A percentile compares a stretch with the other conserved stretches of the same genome.
These are phyloP conservation scores for Clausena lansium DNA, from an alignment of 345 rosid genomes.

Conservation along the genomic window DNA sequence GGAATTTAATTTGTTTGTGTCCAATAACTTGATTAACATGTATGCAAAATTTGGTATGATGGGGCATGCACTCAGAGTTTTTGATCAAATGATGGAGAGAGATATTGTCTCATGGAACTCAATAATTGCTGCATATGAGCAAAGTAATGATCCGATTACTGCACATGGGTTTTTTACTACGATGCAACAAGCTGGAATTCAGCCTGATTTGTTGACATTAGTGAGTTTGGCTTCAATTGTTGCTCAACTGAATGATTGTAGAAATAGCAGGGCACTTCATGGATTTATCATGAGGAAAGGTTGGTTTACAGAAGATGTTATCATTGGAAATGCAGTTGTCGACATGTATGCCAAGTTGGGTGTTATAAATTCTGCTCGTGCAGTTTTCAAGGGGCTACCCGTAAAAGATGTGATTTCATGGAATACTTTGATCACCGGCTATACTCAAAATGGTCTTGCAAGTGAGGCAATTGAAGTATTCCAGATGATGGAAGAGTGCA, in stretches of 20 bases:
- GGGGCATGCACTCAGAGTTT: slow-evolving; percentile 30
- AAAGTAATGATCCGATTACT: slow-evolving; percentile 39
- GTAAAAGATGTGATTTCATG: slow-evolving; percentile 50
- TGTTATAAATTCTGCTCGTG: slow-evolving; percentile 30
- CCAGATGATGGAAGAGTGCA: slow-evolving; percentile 34
- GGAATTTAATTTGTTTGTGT: slow-evolving; percentile 44
- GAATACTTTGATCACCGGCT: slow-evolving; percentile 55
- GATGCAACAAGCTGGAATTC: slow-evolving; percentile 36
- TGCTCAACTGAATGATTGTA: slow-evolving; percentile 40
- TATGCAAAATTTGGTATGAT: slow-evolving; percentile 41
- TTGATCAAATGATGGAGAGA: slow-evolving; percentile 38
- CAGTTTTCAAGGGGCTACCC: slow-evolving; percentile 42
- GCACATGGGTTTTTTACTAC: slow-evolving; percentile 34
- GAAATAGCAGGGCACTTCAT: slow-evolving; percentile 34
- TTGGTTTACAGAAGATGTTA: slow-evolving; percentile 36
- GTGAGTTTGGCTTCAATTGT: slow-evolving; percentile 49
- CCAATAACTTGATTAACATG: slow-evolving; percentile 57
- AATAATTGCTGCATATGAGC: slow-evolving; percentile 55
- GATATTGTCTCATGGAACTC: slow-evolving; percentile 67
- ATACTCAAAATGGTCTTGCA: slow-evolving; percentile 61
- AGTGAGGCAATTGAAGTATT: slow-evolving; percentile 52
- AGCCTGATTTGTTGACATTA: slow-evolving; percentile 48
- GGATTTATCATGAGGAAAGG: slow-evolving; percentile 44
- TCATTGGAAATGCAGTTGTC: slow-evolving; percentile 46
- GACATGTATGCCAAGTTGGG: slow-evolving; percentile 61